Percentiles rank a stretch among this genome's conserved stretches.
phyloP scores from a whole-genome alignment of 441 rosid genomes.

The Pelargonium myrrhifolium region DNA sequence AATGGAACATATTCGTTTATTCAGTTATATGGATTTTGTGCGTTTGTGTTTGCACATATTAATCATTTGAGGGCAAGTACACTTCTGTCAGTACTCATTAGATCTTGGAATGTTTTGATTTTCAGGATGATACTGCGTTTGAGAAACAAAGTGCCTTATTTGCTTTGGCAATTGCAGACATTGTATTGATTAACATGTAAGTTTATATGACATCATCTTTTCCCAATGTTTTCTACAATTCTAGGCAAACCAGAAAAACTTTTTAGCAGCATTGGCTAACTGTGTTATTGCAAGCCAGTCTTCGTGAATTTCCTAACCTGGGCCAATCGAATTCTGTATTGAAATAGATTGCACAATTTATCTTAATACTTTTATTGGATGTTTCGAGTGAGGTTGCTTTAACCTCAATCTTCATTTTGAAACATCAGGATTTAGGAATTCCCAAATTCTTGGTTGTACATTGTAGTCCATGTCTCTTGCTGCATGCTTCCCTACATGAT shows the following conservation, averaged over 20 bases:
- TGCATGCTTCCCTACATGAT: slow-evolving; percentile 3
- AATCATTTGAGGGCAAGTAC: not conserved
- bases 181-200: slow-evolving; percentile 87
- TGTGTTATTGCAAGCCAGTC: slow-evolving; percentile 4
- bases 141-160: slow-evolving; percentile 93
- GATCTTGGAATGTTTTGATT: slow-evolving; percentile 8
- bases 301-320: not conserved
- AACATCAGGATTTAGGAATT: not conserved
- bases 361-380: not conserved
- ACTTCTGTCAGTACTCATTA: not conserved
- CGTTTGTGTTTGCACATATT: not conserved
- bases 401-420: not conserved
- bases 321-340: not conserved
- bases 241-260: not conserved
- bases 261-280: not conserved
- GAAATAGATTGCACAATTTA: slow-evolving; percentile 1
- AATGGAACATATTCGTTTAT: not conserved
- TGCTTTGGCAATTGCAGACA: slow-evolving; percentile 80
- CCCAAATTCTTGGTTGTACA: not conserved
- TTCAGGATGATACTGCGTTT: slow-evolving; percentile 89
- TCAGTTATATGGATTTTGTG: not conserved
- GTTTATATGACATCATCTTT: slow-evolving; percentile 17
- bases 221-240: slow-evolving; percentile 1
- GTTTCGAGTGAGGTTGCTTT: not conserved
- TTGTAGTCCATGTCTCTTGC: not conserved